phyloP scores from a whole-genome alignment of 2,329 filamentous ascomycete genomes.

The Rasamsonia emersonii region DNA sequence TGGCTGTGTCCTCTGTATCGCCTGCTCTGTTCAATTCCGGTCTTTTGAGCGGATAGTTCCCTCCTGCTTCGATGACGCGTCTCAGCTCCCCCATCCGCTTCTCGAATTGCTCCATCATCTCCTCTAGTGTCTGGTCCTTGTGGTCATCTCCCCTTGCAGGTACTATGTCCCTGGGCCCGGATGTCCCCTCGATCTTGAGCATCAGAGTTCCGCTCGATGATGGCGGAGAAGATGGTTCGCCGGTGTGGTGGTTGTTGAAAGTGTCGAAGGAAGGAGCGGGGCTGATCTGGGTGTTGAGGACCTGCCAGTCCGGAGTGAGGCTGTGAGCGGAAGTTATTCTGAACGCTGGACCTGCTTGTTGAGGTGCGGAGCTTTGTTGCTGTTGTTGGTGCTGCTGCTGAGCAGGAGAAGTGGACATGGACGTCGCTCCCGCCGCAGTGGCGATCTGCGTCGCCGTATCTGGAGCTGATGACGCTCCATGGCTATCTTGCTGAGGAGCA shows the following conservation, averaged over 20 bases:
- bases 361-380: slow-evolving; percentile 48
- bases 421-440: slow-evolving; percentile 10
- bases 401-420: slow-evolving; percentile 17
- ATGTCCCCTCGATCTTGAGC: slow-evolving; percentile 37
- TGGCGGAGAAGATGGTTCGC: slow-evolving; percentile 20
- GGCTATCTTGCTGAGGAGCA: slow-evolving; percentile 1
- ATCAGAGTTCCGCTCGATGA: slow-evolving; percentile 37
- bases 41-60: slow-evolving; percentile 6
- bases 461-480: slow-evolving; percentile 10
- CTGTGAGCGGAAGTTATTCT: slow-evolving; percentile 61
- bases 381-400: slow-evolving; percentile 10
- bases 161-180: slow-evolving; percentile 17
- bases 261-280: slow-evolving; percentile 55
- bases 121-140: slow-evolving; percentile 28
- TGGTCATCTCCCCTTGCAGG: slow-evolving; percentile 16
- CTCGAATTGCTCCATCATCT: slow-evolving; percentile 40
- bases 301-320: slow-evolving; percentile 65
- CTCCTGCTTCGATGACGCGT: slow-evolving; percentile 31
- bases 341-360: slow-evolving; percentile 25
- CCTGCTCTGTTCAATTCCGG: slow-evolving; percentile 4
- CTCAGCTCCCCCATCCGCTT: slow-evolving; percentile 36
- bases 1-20: too few species aligned
- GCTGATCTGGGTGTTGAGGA: slow-evolving; percentile 45
- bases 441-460: slow-evolving; percentile 10
- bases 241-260: slow-evolving; percentile 42